A percentile compares a stretch with the other conserved stretches of the same genome.
Evolutionary conservation across 352 stramenopile species (phyloP).

Genomic region (Globisporangium cystogenes): DNA sequence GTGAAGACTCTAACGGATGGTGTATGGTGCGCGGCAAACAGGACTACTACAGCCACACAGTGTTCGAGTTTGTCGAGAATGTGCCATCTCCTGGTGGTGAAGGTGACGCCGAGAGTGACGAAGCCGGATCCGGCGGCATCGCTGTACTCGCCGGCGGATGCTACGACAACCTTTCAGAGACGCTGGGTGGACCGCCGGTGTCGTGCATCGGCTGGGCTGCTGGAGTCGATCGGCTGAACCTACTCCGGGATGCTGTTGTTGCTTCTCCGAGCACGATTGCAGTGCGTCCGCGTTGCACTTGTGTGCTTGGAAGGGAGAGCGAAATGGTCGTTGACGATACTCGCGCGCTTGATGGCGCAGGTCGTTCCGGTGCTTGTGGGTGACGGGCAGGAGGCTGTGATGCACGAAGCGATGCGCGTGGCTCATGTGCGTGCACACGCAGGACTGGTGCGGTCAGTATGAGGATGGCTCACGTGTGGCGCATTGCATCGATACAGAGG

Average conservation of each 20-base stretch:
- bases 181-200: constrained; percentile 49
- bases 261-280: constrained; percentile 33
- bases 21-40: constrained; percentile 10
- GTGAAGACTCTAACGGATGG: too few relatives aligned
- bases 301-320: not conserved
- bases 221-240: constrained; percentile 70
- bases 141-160: constrained; percentile 80
- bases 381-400: constrained; percentile 33
- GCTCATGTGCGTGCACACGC: constrained; percentile 48
- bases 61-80: constrained; percentile 86
- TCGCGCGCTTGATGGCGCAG: constrained; percentile 15
- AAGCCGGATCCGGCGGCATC: constrained; percentile 34
- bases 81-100: constrained; percentile 4
- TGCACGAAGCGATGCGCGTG: constrained; percentile 60
- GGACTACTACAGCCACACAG: constrained; percentile 89
- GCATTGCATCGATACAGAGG: constrained; percentile 14
- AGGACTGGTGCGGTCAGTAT: too few relatives aligned
- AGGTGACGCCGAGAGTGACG: constrained; percentile 6
- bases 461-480: not conserved
- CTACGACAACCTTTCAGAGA: constrained; percentile 72
- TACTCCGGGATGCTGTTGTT: constrained; percentile 36
- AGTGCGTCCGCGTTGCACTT: constrained; percentile 15
- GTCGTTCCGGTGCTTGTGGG: constrained; percentile 58
- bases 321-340: too few relatives aligned
- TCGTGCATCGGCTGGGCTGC: constrained; percentile 83